A percentile compares a stretch with the other conserved stretches of the same genome.
Conservation (phyloP, 2,329 filamentous ascomycete genomes). For the Teratosphaeriaceae sp. region DNA sequence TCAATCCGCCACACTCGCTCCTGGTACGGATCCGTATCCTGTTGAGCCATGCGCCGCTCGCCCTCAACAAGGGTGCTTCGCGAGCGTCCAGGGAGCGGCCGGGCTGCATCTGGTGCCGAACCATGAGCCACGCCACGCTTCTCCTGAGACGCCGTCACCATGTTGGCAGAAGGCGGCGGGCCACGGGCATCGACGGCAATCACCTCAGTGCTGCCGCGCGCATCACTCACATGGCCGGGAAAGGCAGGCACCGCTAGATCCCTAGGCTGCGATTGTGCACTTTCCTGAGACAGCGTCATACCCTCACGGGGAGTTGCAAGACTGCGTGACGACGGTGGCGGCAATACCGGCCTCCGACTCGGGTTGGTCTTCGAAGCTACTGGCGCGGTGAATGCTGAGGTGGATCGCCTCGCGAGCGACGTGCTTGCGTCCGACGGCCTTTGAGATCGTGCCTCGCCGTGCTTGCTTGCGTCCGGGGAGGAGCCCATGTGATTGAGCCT, state of each 20-base stretch:
- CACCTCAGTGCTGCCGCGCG: background rate
- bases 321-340: background rate
- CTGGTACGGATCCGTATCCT: background rate
- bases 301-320: background rate
- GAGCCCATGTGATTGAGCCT: too few relatives aligned
- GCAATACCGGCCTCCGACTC: background rate
- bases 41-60: background rate
- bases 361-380: background rate
- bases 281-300: background rate
- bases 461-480: too few relatives aligned
- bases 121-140: background rate
- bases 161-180: constrained; percentile 1
- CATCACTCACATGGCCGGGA: background rate
- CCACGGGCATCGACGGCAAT: background rate
- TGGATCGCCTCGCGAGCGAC: too few relatives aligned
- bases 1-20: background rate
- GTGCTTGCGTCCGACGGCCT: too few relatives aligned
- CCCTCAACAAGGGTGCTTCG: background rate
- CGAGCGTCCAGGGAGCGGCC: background rate
- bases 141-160: constrained; percentile 1
- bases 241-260: background rate
- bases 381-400: too few relatives aligned
- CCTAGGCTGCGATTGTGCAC: background rate
- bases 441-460: too few relatives aligned
- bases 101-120: background rate